Conservation (phyloP, 108 stramenopile genomes). For the Stephanodiscus minutulus region DNA sequence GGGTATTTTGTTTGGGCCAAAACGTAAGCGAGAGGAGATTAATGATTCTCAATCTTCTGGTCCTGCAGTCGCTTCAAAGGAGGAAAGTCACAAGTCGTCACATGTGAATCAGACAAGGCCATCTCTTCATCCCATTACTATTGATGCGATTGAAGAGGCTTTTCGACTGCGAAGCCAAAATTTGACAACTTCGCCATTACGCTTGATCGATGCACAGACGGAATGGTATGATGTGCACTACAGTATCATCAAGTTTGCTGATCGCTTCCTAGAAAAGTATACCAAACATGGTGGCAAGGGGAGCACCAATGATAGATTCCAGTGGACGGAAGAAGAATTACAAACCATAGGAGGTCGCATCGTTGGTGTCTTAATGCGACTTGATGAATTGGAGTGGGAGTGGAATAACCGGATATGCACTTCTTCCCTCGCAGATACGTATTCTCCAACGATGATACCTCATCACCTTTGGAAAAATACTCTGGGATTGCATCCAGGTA, state of each 20-base stretch:
- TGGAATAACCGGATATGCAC: constrained; percentile 52
- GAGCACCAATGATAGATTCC: constrained; percentile 34
- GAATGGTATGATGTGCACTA: constrained; percentile 52
- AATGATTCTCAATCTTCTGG: constrained; percentile 7
- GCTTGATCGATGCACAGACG: constrained; percentile 31
- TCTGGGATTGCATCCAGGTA: constrained; percentile 60
- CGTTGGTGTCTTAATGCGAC: constrained; percentile 76
- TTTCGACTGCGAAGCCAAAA: constrained; percentile 60
- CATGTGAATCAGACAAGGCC: constrained; percentile 32
- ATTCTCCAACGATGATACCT: constrained; percentile 31
- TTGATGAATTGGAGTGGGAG: constrained; percentile 66
- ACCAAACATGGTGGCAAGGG: constrained; percentile 48
- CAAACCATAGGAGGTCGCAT: constrained; percentile 84
- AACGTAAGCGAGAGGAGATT: not conserved
- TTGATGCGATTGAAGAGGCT: constrained; percentile 78
- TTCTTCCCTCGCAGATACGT: constrained; percentile 21
- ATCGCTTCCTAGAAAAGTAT: constrained; percentile 57
- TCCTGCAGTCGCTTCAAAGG: not conserved
- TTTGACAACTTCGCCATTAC: constrained; percentile 36
- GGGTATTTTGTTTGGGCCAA: constrained; percentile 18
- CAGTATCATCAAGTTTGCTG: constrained; percentile 54
- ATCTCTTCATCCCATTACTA: constrained; percentile 82
- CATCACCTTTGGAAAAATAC: constrained; percentile 67
- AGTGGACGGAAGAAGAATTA: constrained; percentile 58
- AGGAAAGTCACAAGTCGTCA: not conserved